Base-by-base conservation (phyloP, 169 alveolate species). In the Plasmodium inui region DNA sequence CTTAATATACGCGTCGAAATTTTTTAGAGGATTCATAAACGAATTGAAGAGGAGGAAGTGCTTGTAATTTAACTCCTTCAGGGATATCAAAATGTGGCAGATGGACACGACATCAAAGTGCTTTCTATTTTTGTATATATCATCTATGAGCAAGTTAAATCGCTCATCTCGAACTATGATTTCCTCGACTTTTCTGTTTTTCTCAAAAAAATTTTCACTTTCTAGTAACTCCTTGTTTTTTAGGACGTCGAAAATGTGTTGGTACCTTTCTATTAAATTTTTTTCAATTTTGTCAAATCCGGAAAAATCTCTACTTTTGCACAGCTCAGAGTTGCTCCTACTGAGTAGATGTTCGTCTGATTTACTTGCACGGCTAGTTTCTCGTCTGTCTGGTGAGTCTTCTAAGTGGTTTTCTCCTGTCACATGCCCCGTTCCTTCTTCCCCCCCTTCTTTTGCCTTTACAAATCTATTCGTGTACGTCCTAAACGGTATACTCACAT, bases 21-120 rank as follows among this genome's bases (percentile, higher is more conserved):
- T 89, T 89, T 89, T 50, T 39, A 96, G 94, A 41, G 95, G 96
- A 82, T 93, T 93, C 57, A 95, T 67, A 70, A 96, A 84, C 9
- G 97, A 96, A 84, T 95, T 96, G 86, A 92, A 94, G 10, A 96
- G 92, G 79, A 95, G 83, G 71, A 82, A 95, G 74, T 95, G 92
- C 70, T 81, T 93, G 96, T 95, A 96, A 44, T 93, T 88, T 85
- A 96, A 67, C 50, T 85, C 95, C 83, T 95, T 95, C 34, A 96
- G 95, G 41, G 98, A 92, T 50, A 95, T 95, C 67, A 96, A 93
- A 44, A 96, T 95, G 70, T 95, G 95, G 85, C 98, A 96, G 4
- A 95, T 95, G 28, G 97, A 95, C 84, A 82, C 93, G 67, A 94
- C 93, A 94, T 96, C 98, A 73, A 96, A 93, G 57, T 95, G 95